Conservation (phyloP, 257 asterid species). For the Solanum chmielewskii region DNA sequence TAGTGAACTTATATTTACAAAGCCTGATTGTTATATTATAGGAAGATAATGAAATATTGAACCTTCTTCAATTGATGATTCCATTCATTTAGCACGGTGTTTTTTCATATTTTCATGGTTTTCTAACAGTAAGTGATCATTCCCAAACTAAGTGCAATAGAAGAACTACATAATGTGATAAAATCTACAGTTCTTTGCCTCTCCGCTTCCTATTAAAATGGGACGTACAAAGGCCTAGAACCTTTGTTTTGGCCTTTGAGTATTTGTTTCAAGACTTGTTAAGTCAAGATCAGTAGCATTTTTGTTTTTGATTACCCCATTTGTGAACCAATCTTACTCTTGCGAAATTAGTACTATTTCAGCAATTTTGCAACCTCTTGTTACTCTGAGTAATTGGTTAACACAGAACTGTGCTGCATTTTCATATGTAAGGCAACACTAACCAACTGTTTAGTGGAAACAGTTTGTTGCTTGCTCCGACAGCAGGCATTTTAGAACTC, state of each 20-base stretch:
- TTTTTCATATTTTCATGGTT: neutral
- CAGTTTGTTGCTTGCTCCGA: neutral
- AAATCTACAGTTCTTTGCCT: neutral
- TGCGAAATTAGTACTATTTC: neutral
- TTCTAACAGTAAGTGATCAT: neutral
- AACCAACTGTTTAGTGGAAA: neutral
- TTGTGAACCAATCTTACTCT: neutral
- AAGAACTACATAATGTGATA: neutral
- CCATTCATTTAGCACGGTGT: neutral
- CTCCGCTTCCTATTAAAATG: neutral
- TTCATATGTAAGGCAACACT: neutral
- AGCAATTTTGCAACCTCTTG: neutral
- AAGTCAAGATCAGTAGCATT: constrained; percentile 54
- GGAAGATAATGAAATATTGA: neutral
- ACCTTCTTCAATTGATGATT: neutral
- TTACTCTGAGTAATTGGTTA: neutral
- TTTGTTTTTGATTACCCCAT: constrained; percentile 30
- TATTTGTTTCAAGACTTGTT: constrained; percentile 19
- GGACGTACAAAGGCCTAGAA: neutral
- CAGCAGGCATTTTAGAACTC: neutral
- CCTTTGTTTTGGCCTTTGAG: neutral
- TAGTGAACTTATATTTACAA: neutral
- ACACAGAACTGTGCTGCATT: neutral
- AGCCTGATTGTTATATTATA: neutral
- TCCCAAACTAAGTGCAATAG: neutral